phyloP scores from a whole-genome alignment of 306 rosid species.

The Cucumis cinereus region DNA sequence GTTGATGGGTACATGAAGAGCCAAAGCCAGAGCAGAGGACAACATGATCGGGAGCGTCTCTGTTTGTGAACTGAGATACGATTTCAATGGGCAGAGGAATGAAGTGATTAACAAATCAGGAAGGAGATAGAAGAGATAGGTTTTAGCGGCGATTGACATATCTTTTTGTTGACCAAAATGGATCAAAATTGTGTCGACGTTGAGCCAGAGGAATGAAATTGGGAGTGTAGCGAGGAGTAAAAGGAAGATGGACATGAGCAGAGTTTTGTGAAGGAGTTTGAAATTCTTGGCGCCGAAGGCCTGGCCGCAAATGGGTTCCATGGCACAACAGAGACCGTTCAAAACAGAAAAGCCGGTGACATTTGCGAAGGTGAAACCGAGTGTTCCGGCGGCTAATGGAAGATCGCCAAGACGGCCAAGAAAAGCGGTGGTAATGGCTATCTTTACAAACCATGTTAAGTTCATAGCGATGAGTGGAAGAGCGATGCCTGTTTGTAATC shows the following conservation, averaged over 20 bases:
- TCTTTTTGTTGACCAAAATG: slow-evolving; percentile 60
- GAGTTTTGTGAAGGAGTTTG: slow-evolving; percentile 73
- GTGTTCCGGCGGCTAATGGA: slow-evolving; percentile 60
- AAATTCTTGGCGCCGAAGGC: slow-evolving; percentile 73
- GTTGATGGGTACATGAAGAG: slow-evolving; percentile 60
- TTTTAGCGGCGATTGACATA: slow-evolving; percentile 39
- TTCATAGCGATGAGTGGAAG: slow-evolving; percentile 73
- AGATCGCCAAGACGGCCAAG: slow-evolving; percentile 70
- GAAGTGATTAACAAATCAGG: slow-evolving; percentile 62
- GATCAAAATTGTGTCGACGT: slow-evolving; percentile 56
- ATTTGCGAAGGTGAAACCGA: slow-evolving; percentile 82
- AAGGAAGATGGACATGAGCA: slow-evolving; percentile 50
- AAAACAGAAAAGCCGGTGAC: slow-evolving; percentile 84
- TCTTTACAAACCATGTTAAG: slow-evolving; percentile 67
- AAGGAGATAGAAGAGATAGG: slow-evolving; percentile 42
- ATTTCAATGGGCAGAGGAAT: slow-evolving; percentile 58
- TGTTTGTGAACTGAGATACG: slow-evolving; percentile 69
- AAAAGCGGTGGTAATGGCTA: slow-evolving; percentile 68
- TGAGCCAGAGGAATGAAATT: slow-evolving; percentile 69
- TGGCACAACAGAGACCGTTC: slow-evolving; percentile 68
- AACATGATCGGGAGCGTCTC: slow-evolving; percentile 69
- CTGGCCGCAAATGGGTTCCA: slow-evolving; percentile 96
- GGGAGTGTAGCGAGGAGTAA: slow-evolving; percentile 46
- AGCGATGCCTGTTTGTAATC: slow-evolving; percentile 36
- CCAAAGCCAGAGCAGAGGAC: slow-evolving; percentile 46